Percentiles rank a stretch among this genome's conserved stretches.
Conservation (phyloP, 768 basidiomycete genomes). For the Dendrothele bispora region DNA sequence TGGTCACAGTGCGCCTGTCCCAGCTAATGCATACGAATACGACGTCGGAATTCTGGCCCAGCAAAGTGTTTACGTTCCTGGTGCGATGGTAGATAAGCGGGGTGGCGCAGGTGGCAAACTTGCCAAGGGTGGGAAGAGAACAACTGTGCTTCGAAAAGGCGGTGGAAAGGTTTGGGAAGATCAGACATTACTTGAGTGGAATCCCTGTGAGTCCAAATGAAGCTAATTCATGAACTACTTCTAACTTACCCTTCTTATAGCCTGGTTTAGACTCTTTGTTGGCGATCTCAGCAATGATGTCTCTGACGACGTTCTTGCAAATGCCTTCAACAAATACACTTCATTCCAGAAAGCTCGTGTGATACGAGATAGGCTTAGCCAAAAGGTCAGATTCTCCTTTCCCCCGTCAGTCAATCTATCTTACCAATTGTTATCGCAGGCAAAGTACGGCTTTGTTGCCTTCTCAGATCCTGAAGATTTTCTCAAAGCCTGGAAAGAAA, state of each 20-base stretch:
- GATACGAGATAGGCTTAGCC: slow-evolving; percentile 89
- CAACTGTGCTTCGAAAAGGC: slow-evolving; percentile 92
- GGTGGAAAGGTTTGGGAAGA: slow-evolving; percentile 99
- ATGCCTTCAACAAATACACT: slow-evolving; percentile 90
- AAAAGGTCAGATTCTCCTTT: slow-evolving; percentile 61
- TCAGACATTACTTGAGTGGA: slow-evolving; percentile 96
- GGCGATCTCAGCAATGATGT: slow-evolving; percentile 99
- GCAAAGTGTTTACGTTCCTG: slow-evolving; percentile 90
- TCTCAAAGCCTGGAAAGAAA: slow-evolving; percentile 97
- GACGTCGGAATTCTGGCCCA: slow-evolving; percentile 90
- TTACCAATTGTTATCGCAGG: no score
- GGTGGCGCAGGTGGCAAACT: slow-evolving; percentile 84
- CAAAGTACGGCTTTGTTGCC: slow-evolving; percentile 95
- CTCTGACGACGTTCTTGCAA: slow-evolving; percentile 89
- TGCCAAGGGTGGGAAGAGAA: slow-evolving; percentile 87
- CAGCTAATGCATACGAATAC: slow-evolving; percentile 90
- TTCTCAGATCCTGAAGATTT: slow-evolving; percentile 99
- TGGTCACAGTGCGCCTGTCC: slow-evolving; percentile 73
- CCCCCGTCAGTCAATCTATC: no score
- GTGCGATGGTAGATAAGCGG: slow-evolving; percentile 86
- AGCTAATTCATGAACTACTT: not conserved
- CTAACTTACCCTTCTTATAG: slow-evolving; percentile 37
- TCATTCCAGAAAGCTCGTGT: slow-evolving; percentile 96
- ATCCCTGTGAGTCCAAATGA: slow-evolving; percentile 69
- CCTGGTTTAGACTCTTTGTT: slow-evolving; percentile 97